These are phyloP conservation scores for Suhomyces prunicola DNA, from an alignment of 805 yeast genomes.

Conservation along the genomic window DNA sequence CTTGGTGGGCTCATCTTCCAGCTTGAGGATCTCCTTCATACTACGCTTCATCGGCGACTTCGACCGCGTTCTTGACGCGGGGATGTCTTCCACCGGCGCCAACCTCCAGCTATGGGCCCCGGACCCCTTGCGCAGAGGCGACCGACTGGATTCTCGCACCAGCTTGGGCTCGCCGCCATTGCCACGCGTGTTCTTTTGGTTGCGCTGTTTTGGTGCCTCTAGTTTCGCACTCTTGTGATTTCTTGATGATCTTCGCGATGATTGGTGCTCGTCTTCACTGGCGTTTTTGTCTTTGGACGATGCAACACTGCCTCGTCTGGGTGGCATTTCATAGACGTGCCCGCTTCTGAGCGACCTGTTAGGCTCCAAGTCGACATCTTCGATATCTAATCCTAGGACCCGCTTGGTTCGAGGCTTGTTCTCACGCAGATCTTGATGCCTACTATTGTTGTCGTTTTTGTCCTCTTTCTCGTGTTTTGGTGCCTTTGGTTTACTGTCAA, in stretches of 20 bases:
- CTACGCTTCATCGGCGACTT: constrained; percentile 33
- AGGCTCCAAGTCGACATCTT: constrained; percentile 19
- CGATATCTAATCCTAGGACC: constrained; percentile 24
- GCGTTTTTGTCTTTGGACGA: not conserved
- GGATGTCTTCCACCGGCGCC: constrained; percentile 16
- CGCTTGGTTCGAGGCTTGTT: constrained; percentile 5
- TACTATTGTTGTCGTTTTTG: not conserved
- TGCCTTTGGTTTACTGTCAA: not conserved
- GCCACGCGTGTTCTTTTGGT: not conserved
- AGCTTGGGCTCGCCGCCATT: not conserved
- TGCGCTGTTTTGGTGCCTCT: constrained; percentile 4
- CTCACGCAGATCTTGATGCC: not conserved
- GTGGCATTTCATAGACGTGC: constrained; percentile 11
- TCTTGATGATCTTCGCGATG: not conserved
- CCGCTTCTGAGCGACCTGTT: constrained; percentile 25
- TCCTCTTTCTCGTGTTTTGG: not conserved
- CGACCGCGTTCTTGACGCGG: constrained; percentile 32
- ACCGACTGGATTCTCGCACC: not conserved
- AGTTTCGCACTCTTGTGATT: not conserved
- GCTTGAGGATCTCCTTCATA: constrained; percentile 14
- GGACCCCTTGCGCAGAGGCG: constrained; percentile 5
- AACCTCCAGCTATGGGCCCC: constrained; percentile 7
- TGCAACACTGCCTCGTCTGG: not conserved
- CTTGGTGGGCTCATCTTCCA: constrained; percentile 6
- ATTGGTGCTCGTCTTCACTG: not conserved